Conservation (phyloP, 768 basidiomycete genomes). For the Leucocoprinus birnbaumii region DNA sequence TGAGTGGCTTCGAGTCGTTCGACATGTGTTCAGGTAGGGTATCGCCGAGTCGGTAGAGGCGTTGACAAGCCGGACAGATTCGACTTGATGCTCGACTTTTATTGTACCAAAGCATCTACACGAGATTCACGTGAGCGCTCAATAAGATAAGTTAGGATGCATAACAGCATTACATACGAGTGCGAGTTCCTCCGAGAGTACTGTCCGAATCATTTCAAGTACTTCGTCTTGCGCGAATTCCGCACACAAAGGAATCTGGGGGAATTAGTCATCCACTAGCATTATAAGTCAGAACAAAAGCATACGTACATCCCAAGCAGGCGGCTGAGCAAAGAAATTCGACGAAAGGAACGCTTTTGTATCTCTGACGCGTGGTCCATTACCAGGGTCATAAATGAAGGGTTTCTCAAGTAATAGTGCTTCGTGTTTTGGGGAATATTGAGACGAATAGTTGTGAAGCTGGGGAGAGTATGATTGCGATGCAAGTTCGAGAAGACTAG, state of each 20-base stretch:
- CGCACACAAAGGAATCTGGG: slow-evolving; percentile 63
- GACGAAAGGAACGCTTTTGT: slow-evolving; percentile 60
- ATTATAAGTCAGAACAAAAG: background rate
- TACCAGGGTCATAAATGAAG: slow-evolving; percentile 76
- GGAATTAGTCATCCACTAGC: too few relatives aligned
- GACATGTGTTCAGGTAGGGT: slow-evolving; percentile 45
- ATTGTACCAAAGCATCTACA: slow-evolving; percentile 81
- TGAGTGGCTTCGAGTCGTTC: slow-evolving; percentile 18
- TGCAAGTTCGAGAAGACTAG: too few relatives aligned
- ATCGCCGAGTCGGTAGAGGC: slow-evolving; percentile 72
- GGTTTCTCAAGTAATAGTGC: slow-evolving; percentile 37
- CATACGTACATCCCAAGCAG: slow-evolving; percentile 45
- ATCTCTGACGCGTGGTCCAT: slow-evolving; percentile 73
- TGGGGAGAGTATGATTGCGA: too few relatives aligned
- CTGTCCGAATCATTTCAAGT: slow-evolving; percentile 64
- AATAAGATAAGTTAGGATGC: background rate
- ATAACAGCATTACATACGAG: slow-evolving; percentile 55
- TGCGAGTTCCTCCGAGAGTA: slow-evolving; percentile 71
- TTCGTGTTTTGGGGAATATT: background rate
- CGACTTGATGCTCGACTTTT: slow-evolving; percentile 70
- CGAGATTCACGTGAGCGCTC: background rate
- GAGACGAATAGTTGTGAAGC: slow-evolving; percentile 13
- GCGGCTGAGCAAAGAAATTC: slow-evolving; percentile 63
- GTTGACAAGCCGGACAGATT: slow-evolving; percentile 75
- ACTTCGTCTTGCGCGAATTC: slow-evolving; percentile 79